A percentile compares a stretch with the other conserved stretches of the same genome.
These are phyloP conservation scores for Cystobasidium onofrii DNA, from an alignment of 768 basidiomycete genomes.

Conservation along the genomic window DNA sequence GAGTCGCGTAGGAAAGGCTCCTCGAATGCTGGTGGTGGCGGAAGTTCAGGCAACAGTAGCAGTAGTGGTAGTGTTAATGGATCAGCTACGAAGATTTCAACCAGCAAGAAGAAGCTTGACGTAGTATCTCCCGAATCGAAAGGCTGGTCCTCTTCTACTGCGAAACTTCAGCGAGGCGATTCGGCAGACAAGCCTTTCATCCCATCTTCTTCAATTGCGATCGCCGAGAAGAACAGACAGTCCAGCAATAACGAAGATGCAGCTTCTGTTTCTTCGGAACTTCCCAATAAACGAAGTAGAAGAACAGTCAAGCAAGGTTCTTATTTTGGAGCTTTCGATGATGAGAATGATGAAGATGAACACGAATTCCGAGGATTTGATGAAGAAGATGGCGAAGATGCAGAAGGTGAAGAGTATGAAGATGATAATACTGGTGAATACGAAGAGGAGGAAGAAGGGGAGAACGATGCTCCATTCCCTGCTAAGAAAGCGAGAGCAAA, in stretches of 20 bases:
- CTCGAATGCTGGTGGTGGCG: neutral
- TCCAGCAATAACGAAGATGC: neutral
- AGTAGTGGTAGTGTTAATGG: neutral
- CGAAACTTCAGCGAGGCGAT: neutral
- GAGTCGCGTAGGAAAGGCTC: slow-evolving; percentile 4
- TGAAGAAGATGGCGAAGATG: neutral
- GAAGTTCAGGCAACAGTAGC: neutral
- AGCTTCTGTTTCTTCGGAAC: neutral
- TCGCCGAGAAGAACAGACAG: neutral
- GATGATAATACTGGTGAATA: neutral
- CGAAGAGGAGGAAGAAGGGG: neutral
- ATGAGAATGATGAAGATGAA: neutral
- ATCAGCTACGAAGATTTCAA: neutral
- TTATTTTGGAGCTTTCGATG: neutral
- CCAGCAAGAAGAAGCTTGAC: neutral
- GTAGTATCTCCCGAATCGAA: neutral
- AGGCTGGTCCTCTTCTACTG: neutral
- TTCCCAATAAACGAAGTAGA: neutral
- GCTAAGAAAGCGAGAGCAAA: neutral
- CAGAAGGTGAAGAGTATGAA: neutral
- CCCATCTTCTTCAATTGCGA: neutral
- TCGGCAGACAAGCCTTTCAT: neutral
- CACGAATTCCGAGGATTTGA: no score
- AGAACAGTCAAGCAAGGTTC: neutral
- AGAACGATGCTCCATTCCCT: neutral